Evolutionary conservation across 164 flowering plant genomes (phyloP).

Genomic region (Euptelea pleiosperma): DNA sequence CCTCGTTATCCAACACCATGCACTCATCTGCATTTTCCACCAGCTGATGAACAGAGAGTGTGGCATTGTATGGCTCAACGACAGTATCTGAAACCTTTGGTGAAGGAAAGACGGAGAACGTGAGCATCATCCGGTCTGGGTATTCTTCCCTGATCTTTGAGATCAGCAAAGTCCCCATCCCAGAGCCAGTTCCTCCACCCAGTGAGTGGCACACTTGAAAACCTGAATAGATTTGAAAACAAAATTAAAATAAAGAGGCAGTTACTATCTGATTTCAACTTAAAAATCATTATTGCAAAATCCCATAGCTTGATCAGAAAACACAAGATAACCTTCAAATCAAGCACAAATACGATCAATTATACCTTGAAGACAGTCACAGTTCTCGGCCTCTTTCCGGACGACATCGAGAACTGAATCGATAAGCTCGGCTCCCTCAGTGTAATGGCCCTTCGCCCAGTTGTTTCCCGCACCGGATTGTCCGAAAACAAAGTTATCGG

Average conservation of each 20-base stretch:
- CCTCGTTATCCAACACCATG: constrained; percentile 23
- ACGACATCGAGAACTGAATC: constrained; percentile 43
- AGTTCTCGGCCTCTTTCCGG: constrained; percentile 40
- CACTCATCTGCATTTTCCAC: constrained; percentile 23
- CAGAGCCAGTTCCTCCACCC: constrained; percentile 25
- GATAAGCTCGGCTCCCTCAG: constrained; percentile 41
- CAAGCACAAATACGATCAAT: background rate
- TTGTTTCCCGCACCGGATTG: constrained; percentile 44
- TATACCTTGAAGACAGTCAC: constrained; percentile 42
- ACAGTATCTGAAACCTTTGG: constrained; percentile 24
- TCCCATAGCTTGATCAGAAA: background rate
- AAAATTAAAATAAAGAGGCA: background rate
- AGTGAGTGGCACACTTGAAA: constrained; percentile 23
- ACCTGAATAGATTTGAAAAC: constrained; percentile 1
- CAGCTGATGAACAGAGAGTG: constrained; percentile 23
- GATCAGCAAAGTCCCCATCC: constrained; percentile 21
- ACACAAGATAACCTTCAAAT: background rate
- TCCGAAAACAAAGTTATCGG: constrained; percentile 43
- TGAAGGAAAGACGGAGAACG: constrained; percentile 21
- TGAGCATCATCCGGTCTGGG: constrained; percentile 24
- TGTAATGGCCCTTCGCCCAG: constrained; percentile 43
- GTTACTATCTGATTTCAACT: too few relatives aligned
- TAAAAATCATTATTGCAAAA: too few relatives aligned
- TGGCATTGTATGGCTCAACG: constrained; percentile 24
- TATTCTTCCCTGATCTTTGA: constrained; percentile 24